phyloP scores from a whole-genome alignment of 1,284 basidiomycete species.

The Agaricales sp. region DNA sequence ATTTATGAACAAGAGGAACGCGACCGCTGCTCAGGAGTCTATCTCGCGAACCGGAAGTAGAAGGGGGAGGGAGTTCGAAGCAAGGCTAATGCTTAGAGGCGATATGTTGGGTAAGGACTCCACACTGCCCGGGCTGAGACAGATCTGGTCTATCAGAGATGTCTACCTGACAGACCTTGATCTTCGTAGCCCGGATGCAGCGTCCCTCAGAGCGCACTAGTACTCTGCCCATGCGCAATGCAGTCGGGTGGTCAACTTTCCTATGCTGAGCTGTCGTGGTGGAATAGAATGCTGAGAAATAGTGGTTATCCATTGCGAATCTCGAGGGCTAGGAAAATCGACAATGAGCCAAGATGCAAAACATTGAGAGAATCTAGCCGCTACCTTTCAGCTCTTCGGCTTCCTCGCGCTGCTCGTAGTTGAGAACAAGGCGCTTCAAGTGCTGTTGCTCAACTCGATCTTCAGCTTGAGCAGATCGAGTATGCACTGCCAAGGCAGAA shows the following conservation, averaged over 20 bases:
- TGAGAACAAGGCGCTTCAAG: constrained; percentile 83
- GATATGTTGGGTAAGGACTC: neutral
- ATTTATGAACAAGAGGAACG: too few species aligned
- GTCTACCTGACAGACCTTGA: neutral
- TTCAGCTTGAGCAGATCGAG: constrained; percentile 80
- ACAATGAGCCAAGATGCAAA: neutral
- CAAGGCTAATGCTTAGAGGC: neutral
- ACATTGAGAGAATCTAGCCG: constrained; percentile 5
- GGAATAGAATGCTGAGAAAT: neutral
- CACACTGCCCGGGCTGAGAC: neutral
- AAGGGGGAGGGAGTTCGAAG: neutral
- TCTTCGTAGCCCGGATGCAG: neutral
- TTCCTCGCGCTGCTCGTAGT: constrained; percentile 81
- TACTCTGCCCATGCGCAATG: neutral
- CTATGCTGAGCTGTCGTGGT: neutral
- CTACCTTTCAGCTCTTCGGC: constrained; percentile 68
- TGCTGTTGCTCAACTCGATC: constrained; percentile 94
- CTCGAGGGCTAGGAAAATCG: constrained; percentile 65
- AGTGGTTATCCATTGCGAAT: constrained; percentile 39
- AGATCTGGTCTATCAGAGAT: neutral
- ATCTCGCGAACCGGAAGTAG: neutral
- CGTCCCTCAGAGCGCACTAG: neutral
- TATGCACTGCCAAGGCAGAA: constrained; percentile 83
- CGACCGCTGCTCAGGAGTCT: too few species aligned
- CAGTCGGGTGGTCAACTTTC: neutral